Evolutionary conservation across 106 monocot genomes (phyloP), one percentile per base, ranked within the genome.

Genomic region (Agapanthus africanus): DNA sequence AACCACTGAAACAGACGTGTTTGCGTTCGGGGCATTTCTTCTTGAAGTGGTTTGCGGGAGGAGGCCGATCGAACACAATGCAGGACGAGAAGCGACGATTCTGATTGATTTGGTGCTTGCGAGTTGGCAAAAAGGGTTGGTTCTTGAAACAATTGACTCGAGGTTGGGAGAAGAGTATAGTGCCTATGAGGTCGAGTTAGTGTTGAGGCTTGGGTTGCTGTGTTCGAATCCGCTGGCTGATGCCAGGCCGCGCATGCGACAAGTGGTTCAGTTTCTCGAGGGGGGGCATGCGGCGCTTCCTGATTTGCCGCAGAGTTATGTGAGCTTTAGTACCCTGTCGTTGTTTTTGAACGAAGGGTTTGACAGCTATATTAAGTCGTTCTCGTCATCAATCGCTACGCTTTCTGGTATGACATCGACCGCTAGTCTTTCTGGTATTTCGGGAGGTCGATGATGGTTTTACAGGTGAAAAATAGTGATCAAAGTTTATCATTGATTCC

Each of bases 221-320:
- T 66, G 66, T 11, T 41, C 27, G n/a, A 11, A 66, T 28, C 66
- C 66, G 2, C 7, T 41, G 4, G 39, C 38, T 41, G 41, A 2
- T 13, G 18, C 41, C 4, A 66, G 66, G 66, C 66, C 66, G 4
- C 21, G 66, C 39, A 66, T 66, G 66, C 21, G 66, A 7, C 40
- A 41, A 41, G 66, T 40, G 7, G n/a, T 66, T 22, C 66, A 66
- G 66, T 11, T 66, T 11, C 21, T 66, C 25, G 66, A 66, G 8
- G 66, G 66, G 16, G 42, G 16, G 40, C 21, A 62, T 62, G 41
- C 27, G 6, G 16, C 18, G 1, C 27, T 66, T 1, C 38, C 41
- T 40, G 66, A 40, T 18, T 66, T 66, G 38, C 11, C 21, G 38
- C 25, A 11, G 11, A 40, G 39, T 40, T 39, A 6, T 40, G 4